phyloP scores from a whole-genome alignment of 257 asterid species.

The Ligustrum vulgare region DNA sequence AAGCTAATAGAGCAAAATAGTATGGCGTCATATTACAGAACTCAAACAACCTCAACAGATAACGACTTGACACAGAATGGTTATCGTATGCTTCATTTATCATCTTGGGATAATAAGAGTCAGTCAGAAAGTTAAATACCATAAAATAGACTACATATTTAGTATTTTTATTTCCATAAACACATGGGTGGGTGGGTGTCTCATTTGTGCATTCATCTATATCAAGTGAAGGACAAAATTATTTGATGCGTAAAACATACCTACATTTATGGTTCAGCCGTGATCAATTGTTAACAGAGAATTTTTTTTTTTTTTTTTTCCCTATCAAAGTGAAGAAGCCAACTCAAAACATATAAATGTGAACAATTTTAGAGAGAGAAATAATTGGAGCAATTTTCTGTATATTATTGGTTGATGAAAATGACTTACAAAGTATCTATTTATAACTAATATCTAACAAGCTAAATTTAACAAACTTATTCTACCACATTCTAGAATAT shows the following conservation, averaged over 20 bases:
- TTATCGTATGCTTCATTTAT: background rate
- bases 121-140: background rate
- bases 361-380: no score
- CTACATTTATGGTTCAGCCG: background rate
- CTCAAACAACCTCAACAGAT: background rate
- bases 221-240: background rate
- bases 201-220: background rate
- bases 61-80: background rate
- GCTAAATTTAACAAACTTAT: no score
- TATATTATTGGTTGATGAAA: no score
- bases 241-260: background rate
- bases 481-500: no score
- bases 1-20: background rate
- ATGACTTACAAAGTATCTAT: no score
- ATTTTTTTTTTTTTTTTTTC: no score
- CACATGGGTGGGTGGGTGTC: background rate
- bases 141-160: background rate
- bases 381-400: no score
- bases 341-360: slow-evolving; percentile 1
- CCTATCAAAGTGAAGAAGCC: background rate
- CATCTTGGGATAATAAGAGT: background rate
- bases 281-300: background rate
- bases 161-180: background rate
- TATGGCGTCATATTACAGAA: background rate
- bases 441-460: no score